Base-by-base conservation (phyloP, 805 yeast genomes). In the Starmerella khaoyaiensis region DNA sequence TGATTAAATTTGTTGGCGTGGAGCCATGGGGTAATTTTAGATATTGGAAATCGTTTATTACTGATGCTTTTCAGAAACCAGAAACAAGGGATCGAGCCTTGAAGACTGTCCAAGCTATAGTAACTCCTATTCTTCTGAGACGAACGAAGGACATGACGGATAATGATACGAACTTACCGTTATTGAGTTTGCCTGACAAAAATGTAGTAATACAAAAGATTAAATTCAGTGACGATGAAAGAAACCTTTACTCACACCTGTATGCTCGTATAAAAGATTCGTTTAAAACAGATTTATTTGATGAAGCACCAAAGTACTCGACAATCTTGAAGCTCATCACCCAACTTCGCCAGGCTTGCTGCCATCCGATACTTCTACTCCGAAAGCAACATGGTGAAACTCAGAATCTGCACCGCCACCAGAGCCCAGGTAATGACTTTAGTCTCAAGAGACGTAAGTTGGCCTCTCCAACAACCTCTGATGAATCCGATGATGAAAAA, bases 1-100 rank as follows among this genome's bases (percentile, higher is more conserved):
- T 84, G 33, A 71, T 84, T 14, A 72, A 74, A 47, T 87, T 77
- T 50, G 59, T 87, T 33, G 65, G 74, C 29, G 58, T 86, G n/a
- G 82, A 80, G 48, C 97, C 97, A 1, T 87, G 96, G 96, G 65
- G 76, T 27, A 78, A 79, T 48, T 74, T 79, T 39, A 67, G 81
- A 1, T 76, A 79, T 45, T 87, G 97, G 97, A 78, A 76, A 47
- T 73, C 82, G 12, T 84, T 84, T 54, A 71, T 87, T 21, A 77
- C 94, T 0, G 58, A 67, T 10, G 95, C 95, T 0, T 86, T 82
- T 58, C 90, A 81, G 49, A 74, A 73, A 35, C 75, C 72, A 46
- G 71, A 77, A 21, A 67, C 78, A 17, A 64, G 71, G 5, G 74
- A 75, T 45, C 19, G 17, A 4, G 87, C 96, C 0, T 65, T 86